These are phyloP conservation scores for Trichoderma koningii DNA, from an alignment of 2,329 filamentous ascomycete species.

Conservation along the genomic window DNA sequence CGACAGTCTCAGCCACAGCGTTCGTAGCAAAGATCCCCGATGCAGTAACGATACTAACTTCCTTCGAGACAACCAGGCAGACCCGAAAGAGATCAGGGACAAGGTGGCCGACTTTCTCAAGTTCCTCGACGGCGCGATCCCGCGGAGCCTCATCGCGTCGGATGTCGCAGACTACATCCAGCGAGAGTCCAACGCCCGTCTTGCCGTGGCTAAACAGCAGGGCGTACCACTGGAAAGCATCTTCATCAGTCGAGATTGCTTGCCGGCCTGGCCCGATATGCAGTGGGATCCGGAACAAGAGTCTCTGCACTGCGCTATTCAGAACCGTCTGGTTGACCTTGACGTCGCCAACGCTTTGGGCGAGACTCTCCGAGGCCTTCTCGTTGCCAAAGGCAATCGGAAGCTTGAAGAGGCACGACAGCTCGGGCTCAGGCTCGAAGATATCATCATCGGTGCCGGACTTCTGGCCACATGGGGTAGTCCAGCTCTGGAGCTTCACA, in stretches of 20 bases:
- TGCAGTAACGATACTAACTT: not conserved
- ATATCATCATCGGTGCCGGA: slow-evolving; percentile 34
- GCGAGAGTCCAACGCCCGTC: slow-evolving; percentile 32
- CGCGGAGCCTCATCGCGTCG: slow-evolving; percentile 31
- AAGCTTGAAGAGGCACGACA: slow-evolving; percentile 34
- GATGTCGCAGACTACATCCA: slow-evolving; percentile 32
- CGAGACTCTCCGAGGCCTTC: slow-evolving; percentile 28
- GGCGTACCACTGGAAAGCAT: slow-evolving; percentile 31
- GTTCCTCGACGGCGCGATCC: slow-evolving; percentile 30
- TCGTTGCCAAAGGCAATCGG: slow-evolving; percentile 35
- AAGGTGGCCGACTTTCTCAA: slow-evolving; percentile 21
- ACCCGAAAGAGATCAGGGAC: not conserved
- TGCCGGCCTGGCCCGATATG: slow-evolving; percentile 35
- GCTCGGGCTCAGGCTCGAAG: slow-evolving; percentile 30
- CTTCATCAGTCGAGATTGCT: slow-evolving; percentile 36
- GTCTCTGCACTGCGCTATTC: slow-evolving; percentile 35
- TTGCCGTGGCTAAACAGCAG: slow-evolving; percentile 31
- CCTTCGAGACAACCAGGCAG: not conserved
- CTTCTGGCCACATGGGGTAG: slow-evolving; percentile 38
- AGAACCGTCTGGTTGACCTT: slow-evolving; percentile 31
- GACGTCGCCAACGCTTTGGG: slow-evolving; percentile 32
- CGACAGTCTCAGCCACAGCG: not conserved
- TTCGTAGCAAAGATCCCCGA: not conserved
- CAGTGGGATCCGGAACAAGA: slow-evolving; percentile 34
- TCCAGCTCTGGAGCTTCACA: no score